A percentile compares a stretch with the other conserved stretches of the same genome.
Evolutionary conservation across 306 rosid genomes (phyloP).

Genomic region (Rosa chinensis): DNA sequence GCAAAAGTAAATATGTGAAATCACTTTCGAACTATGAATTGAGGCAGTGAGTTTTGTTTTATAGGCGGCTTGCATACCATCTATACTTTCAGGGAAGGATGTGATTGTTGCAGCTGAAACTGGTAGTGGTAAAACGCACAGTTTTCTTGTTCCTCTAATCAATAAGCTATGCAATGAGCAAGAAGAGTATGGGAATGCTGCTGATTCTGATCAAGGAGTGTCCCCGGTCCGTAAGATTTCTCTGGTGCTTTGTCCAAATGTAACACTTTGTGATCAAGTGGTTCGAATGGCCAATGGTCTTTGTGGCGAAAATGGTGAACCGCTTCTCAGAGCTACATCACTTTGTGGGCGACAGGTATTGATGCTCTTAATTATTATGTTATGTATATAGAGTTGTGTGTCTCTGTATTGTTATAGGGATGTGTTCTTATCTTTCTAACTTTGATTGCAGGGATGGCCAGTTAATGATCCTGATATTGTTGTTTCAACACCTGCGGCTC

Average conservation of each 20-base stretch:
- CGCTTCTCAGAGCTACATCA: constrained; percentile 66
- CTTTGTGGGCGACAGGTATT: constrained; percentile 90
- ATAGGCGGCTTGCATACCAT: constrained; percentile 87
- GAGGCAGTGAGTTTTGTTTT: constrained; percentile 26
- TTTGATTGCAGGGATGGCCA: constrained; percentile 84
- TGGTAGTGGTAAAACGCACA: constrained; percentile 92
- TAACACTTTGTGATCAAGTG: constrained; percentile 84
- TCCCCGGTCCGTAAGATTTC: constrained; percentile 35
- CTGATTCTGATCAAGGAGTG: constrained; percentile 35
- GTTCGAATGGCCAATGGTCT: constrained; percentile 82
- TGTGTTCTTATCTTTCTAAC: constrained; percentile 14
- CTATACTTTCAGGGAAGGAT: constrained; percentile 78
- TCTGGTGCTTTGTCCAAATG: constrained; percentile 92
- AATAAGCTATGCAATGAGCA: constrained; percentile 45
- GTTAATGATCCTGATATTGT: constrained; percentile 66
- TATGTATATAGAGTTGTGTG: neutral
- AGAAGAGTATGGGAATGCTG: constrained; percentile 33
- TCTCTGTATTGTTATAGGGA: neutral
- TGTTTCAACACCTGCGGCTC: constrained; percentile 95
- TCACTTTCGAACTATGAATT: neutral
- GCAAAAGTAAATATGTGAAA: neutral
- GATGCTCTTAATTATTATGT: constrained; percentile 6
- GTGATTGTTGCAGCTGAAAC: constrained; percentile 94
- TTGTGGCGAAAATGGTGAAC: constrained; percentile 55
- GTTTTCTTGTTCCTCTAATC: constrained; percentile 76